Conservation (phyloP, 1,139 yeast genomes). For the Eremothecium cymbalariae region DNA sequence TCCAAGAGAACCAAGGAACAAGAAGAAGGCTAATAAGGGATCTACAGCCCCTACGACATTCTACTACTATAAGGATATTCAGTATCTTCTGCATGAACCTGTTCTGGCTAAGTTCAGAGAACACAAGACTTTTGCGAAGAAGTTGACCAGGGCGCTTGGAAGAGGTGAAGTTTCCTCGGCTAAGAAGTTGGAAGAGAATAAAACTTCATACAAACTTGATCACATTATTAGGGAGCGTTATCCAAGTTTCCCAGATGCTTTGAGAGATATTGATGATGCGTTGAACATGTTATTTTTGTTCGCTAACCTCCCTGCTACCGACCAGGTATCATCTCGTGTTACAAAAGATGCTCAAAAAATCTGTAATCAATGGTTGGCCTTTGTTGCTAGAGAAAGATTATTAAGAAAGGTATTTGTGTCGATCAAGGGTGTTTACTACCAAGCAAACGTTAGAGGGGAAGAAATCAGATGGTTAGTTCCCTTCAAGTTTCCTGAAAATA, state of each 20-base stretch:
- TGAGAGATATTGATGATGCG: constrained; percentile 92
- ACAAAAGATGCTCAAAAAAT: constrained; percentile 80
- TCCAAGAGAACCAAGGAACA: constrained; percentile 94
- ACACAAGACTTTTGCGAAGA: constrained; percentile 88
- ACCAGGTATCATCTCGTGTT: constrained; percentile 66
- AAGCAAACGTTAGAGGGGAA: constrained; percentile 84
- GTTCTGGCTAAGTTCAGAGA: constrained; percentile 86
- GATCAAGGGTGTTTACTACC: constrained; percentile 94
- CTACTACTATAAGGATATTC: constrained; percentile 89
- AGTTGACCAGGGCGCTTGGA: constrained; percentile 82
- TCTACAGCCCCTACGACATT: constrained; percentile 94
- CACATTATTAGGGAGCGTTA: constrained; percentile 90
- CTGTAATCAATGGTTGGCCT: constrained; percentile 94
- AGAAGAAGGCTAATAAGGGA: constrained; percentile 95
- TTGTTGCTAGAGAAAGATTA: constrained; percentile 73
- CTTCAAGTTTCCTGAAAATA: constrained; percentile 89
- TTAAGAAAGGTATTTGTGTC: constrained; percentile 89
- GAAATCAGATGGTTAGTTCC: constrained; percentile 96
- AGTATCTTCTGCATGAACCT: constrained; percentile 92
- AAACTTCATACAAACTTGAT: constrained; percentile 82
- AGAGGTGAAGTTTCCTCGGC: constrained; percentile 90
- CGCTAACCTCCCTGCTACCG: constrained; percentile 92
- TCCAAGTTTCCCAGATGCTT: constrained; percentile 86
- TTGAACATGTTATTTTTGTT: constrained; percentile 89
- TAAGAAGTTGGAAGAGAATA: constrained; percentile 67